These are phyloP conservation scores for Trichoderma hamatum DNA, from an alignment of 2,329 filamentous ascomycete genomes.

Conservation along the genomic window DNA sequence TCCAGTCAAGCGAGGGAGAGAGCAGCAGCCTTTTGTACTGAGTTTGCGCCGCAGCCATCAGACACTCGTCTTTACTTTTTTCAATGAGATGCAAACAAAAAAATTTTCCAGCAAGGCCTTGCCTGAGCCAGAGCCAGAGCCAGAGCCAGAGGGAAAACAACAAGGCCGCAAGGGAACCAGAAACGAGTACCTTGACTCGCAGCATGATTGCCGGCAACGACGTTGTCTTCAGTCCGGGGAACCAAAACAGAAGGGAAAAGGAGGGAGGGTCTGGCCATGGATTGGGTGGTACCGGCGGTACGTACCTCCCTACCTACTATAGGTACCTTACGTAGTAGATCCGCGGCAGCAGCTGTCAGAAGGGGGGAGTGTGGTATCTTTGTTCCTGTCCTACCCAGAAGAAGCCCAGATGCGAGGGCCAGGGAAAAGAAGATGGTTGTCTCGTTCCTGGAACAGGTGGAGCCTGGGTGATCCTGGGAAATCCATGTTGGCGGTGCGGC, in stretches of 20 bases:
- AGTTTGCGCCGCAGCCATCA: slow-evolving; percentile 3
- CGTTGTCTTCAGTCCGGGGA: slow-evolving; percentile 10
- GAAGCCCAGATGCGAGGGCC: neutral
- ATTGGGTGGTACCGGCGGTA: neutral
- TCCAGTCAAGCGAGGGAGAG: neutral
- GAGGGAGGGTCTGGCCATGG: neutral
- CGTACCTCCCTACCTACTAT: no score
- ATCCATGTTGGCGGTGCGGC: slow-evolving; percentile 3
- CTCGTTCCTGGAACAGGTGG: slow-evolving; percentile 27
- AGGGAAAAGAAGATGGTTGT: slow-evolving; percentile 1
- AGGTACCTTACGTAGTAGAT: no score
- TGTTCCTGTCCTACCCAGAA: neutral
- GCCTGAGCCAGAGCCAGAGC: no score
- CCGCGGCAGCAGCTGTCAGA: slow-evolving; percentile 15
- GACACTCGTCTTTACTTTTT: neutral
- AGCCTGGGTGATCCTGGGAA: slow-evolving; percentile 4
- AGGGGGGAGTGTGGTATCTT: neutral
- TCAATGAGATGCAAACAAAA: slow-evolving; percentile 21
- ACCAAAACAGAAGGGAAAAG: slow-evolving; percentile 5
- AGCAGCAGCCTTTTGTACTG: slow-evolving; percentile 15
- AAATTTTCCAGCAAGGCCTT: slow-evolving; percentile 18
- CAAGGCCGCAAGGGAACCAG: slow-evolving; percentile 31
- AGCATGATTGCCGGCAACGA: slow-evolving; percentile 5
- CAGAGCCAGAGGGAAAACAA: slow-evolving; percentile 29
- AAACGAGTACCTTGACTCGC: slow-evolving; percentile 23